Conservation (phyloP, 352 stramenopile species). For the Pythium oligandrum region DNA sequence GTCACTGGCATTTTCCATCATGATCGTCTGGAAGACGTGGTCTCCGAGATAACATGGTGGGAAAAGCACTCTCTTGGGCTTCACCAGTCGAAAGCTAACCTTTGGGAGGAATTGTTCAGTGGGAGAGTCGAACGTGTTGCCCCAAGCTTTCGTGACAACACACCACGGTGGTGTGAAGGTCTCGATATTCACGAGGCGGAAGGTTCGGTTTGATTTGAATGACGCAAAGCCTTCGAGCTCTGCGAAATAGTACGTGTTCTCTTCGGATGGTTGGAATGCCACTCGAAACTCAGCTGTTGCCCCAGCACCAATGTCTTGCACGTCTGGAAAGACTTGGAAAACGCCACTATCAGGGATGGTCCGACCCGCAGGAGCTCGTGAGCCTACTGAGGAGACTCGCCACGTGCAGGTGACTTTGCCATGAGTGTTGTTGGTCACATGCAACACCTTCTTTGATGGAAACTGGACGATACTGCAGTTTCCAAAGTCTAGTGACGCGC, state of each 20-base stretch:
- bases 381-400: constrained; percentile 31
- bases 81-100: constrained; percentile 47
- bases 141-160: constrained; percentile 59
- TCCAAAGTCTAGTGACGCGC: constrained; percentile 74
- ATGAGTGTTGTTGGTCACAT: constrained; percentile 84
- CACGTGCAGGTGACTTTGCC: constrained; percentile 82
- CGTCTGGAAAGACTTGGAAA: constrained; percentile 76
- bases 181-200: constrained; percentile 90
- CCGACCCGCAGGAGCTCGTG: neutral
- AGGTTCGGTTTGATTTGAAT: constrained; percentile 92
- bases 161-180: constrained; percentile 91
- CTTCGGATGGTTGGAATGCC: constrained; percentile 62
- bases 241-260: constrained; percentile 88
- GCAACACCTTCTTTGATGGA: constrained; percentile 61
- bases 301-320: constrained; percentile 76
- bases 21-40: constrained; percentile 84
- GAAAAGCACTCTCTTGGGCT: constrained; percentile 64
- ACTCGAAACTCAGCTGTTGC: constrained; percentile 76
- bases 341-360: constrained; percentile 8
- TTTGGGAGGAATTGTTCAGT: constrained; percentile 89
- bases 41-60: constrained; percentile 87
- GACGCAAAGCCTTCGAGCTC: constrained; percentile 87
- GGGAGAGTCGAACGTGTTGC: constrained; percentile 84
- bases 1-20: constrained; percentile 85
- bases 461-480: constrained; percentile 52